Base-by-base conservation (phyloP, 345 rosid genomes). In the Triadica sebifera region DNA sequence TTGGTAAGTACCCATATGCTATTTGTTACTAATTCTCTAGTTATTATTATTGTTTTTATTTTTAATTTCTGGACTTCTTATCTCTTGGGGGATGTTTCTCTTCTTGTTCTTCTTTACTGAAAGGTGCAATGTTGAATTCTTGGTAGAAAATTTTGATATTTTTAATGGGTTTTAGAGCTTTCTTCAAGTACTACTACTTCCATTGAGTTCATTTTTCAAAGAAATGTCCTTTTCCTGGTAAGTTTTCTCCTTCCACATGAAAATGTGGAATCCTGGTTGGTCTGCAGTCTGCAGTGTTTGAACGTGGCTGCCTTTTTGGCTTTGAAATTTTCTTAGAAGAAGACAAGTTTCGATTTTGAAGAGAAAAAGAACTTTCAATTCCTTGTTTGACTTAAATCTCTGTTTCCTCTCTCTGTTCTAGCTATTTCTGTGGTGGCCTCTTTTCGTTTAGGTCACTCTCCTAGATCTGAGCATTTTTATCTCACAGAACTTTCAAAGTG, bases 381-480 rank as follows among this genome's bases (percentile, higher is more conserved):
- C 2, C 45, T 64, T 45, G 38, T 43, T 76, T 39, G 15, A 45
- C 50, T 29, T 52, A 45, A 65, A 64, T 70, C 74, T 70, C 70
- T 13, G 34, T 39, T 56, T 53, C 34, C 34, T 29, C 34, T 70
- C 74, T 70, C 65, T 13, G 34, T 39, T 56, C 45, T 19, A 45
- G 56, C 58, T 70, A 13, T 8, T 25, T 50, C 19, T 45, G n/a
- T 7, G 58, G 17, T n/a, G 39, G 67, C 63, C 70, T 62, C 43
- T 60, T 62, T 76, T 53, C 46, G 50, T 51, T 68, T 69, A 60
- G 38, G 55, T 53, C 71, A 38, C 3, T 16, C 12, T 24, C 38
- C 19, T 60, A 68, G 78, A 77, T 77, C 75, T 77, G n/a, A 37
- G 38, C 12, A 6, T 61, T 64, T 29, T 75, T 67, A 20, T 19